Conservation (phyloP, 2,329 filamentous ascomycete species). For the Ophiostoma sp. region DNA sequence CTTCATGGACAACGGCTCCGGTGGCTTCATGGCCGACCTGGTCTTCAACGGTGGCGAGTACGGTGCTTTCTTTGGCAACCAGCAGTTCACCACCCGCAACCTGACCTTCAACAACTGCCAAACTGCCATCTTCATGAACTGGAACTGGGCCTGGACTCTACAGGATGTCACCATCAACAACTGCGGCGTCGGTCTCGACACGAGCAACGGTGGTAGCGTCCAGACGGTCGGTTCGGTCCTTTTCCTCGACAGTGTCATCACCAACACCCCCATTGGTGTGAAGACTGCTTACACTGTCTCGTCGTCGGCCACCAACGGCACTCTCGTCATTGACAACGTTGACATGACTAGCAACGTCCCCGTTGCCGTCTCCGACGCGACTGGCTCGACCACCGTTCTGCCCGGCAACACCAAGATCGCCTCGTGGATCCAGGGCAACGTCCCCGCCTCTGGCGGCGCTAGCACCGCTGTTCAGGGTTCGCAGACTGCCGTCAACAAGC, state of each 20-base stretch:
- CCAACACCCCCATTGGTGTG: constrained; percentile 73
- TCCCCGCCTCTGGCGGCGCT: constrained; percentile 46
- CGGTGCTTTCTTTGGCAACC: constrained; percentile 78
- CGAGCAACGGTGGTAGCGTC: constrained; percentile 61
- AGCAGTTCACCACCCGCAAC: constrained; percentile 86
- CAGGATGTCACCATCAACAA: constrained; percentile 74
- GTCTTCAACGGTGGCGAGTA: constrained; percentile 79
- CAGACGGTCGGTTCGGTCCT: constrained; percentile 86
- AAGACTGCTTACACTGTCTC: constrained; percentile 67
- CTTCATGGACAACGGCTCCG: constrained; percentile 83
- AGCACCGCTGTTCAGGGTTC: constrained; percentile 58
- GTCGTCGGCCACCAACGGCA: constrained; percentile 68
- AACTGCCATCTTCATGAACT: constrained; percentile 85
- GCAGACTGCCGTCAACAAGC: constrained; percentile 60
- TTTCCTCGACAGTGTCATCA: constrained; percentile 76
- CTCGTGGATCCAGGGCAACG: constrained; percentile 78
- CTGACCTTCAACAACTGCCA: constrained; percentile 78
- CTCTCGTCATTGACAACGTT: constrained; percentile 84
- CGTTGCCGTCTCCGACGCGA: constrained; percentile 63
- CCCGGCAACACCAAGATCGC: constrained; percentile 67
- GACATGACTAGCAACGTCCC: constrained; percentile 71
- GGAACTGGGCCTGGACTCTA: constrained; percentile 87
- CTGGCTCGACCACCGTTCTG: constrained; percentile 62
- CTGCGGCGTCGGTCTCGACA: constrained; percentile 74
- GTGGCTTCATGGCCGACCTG: constrained; percentile 80